A percentile compares a stretch with the other conserved stretches of the same genome.
phyloP scores from a whole-genome alignment of 345 rosid species.

The Ailanthus altissimus region DNA sequence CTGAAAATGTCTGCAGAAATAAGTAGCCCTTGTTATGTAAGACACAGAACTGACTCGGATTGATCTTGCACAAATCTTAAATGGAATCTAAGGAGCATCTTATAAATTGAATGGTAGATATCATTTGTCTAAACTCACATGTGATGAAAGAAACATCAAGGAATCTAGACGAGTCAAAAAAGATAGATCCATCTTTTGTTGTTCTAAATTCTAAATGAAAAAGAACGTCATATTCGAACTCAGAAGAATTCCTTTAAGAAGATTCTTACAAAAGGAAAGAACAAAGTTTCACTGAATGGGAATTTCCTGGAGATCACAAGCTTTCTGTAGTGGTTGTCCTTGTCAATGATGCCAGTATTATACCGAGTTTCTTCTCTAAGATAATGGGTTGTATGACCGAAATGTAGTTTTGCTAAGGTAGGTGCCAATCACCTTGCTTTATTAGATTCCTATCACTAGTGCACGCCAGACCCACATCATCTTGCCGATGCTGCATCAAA shows the following conservation, averaged over 20 bases:
- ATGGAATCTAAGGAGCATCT: neutral
- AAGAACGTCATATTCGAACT: slow-evolving; percentile 24
- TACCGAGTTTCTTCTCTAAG: slow-evolving; percentile 12
- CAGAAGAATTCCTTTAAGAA: slow-evolving; percentile 12
- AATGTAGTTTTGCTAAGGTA: neutral
- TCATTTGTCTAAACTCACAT: slow-evolving; percentile 7
- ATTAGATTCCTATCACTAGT: slow-evolving; percentile 27
- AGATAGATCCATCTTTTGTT: neutral
- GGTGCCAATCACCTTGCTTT: slow-evolving; percentile 20
- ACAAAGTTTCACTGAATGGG: neutral
- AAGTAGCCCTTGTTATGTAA: no score
- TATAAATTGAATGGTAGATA: slow-evolving; percentile 9
- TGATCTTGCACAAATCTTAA: neutral
- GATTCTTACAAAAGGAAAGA: slow-evolving; percentile 24
- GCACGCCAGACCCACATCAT: slow-evolving; percentile 21
- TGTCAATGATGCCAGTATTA: slow-evolving; percentile 17
- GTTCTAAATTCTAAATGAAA: neutral
- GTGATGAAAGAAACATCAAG: slow-evolving; percentile 12
- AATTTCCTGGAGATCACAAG: slow-evolving; percentile 13
- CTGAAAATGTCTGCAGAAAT: no score
- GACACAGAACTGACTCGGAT: no score
- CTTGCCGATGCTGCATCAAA: slow-evolving; percentile 16
- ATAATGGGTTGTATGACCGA: slow-evolving; percentile 17
- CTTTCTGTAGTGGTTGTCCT: slow-evolving; percentile 16
- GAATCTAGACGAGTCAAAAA: slow-evolving; percentile 28